These are phyloP conservation scores for Wickerhamomyces pijperi DNA, from an alignment of 805 yeast genomes.

Conservation along the genomic window DNA sequence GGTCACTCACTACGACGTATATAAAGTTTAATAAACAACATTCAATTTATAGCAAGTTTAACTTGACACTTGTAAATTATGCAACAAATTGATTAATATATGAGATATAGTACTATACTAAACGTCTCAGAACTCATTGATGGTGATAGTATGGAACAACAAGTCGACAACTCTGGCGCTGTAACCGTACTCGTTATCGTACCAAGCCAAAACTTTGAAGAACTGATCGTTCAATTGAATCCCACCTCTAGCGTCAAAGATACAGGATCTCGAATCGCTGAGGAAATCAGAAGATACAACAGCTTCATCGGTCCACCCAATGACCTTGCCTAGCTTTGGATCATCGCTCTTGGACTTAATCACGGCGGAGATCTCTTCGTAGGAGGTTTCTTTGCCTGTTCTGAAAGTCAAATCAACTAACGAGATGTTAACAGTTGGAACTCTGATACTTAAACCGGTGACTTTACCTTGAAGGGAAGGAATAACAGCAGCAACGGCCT, in stretches of 20 bases:
- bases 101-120: too few species aligned
- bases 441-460: conserved; percentile 91
- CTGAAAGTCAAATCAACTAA: conserved; percentile 88
- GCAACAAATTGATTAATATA: too few species aligned
- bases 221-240: conserved; percentile 77
- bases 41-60: too few species aligned
- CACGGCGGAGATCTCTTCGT: conserved; percentile 73
- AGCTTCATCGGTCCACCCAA: conserved; percentile 87
- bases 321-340: conserved; percentile 60
- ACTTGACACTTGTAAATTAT: too few species aligned
- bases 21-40: too few species aligned
- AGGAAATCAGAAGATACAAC: conserved; percentile 88
- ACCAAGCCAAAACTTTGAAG: conserved; percentile 87
- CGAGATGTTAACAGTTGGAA: conserved; percentile 88
- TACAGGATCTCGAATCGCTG: conserved; percentile 74
- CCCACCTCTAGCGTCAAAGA: conserved; percentile 89
- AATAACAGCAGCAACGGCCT: conserved; percentile 93
- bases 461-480: conserved; percentile 86
- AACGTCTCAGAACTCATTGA: neutral
- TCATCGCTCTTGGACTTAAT: conserved; percentile 63
- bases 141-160: conserved; percentile 47
- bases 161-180: conserved; percentile 80
- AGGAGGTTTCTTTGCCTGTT: conserved; percentile 63
- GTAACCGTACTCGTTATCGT: conserved; percentile 70
- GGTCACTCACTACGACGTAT: too few species aligned